Evolutionary conservation across 306 rosid species (phyloP), one percentile per base, ranked within the genome.

Genomic region (Prosopis cineraria): DNA sequence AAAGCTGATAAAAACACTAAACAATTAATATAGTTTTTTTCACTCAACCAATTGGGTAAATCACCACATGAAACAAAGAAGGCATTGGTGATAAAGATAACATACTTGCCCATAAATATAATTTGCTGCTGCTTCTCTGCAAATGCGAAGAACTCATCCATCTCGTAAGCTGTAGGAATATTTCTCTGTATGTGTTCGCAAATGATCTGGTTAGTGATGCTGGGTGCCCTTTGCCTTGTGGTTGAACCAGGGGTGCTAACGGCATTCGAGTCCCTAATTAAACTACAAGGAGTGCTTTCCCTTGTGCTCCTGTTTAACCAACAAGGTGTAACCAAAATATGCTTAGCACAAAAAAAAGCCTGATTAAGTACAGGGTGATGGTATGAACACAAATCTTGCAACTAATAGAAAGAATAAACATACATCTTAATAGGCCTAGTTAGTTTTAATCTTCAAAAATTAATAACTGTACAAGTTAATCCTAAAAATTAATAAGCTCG

Each of bases 111-210:
- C 62, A 84, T 76, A 64, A 90, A 94, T 27, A 82, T 68, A 81
- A 78, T 70, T 78, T 90, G 97, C 78, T 94, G 98, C 82, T 86
- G 89, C 87, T 77, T 86, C 92, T 92, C 98, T 27, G 92, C 93
- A 58, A 41, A 63, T 39, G 89, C 79, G 68, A 94, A 90, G 85
- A 94, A 94, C 88, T 94, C 97, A 22, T 94, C 96, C 77, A 92
- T 84, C 72, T 94, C 98, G 29, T 58, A 70, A 27, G 90, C 78
- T 0, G 94, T 74, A 66, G 98, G 97, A 71, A 90, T 84, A 37
- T 48, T 82, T 81, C 88, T 94, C 48, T 76, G 91, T 3, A 73
- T 40, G 64, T 78, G n/a, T 44, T 74, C 82, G 71, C 80, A 75
- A 41, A 37, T 74, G 41, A 78, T 84, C 31, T 13, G 88, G 79